Conservation (phyloP, 352 stramenopile species). For the Peronospora tabacina region DNA sequence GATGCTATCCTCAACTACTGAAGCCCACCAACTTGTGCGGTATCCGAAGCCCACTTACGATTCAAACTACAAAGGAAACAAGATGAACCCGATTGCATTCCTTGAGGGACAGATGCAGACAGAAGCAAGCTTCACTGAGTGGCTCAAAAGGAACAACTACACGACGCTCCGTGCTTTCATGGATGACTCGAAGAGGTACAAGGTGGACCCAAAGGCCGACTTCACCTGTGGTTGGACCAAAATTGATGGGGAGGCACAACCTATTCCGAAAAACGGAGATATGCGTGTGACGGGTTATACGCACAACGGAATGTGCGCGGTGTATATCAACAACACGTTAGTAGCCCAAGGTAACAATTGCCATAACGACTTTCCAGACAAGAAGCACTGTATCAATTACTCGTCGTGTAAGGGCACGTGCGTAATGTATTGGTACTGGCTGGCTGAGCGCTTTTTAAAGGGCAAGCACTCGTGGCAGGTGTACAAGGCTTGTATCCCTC, state of each 20-base stretch:
- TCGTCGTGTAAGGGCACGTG: slow-evolving; percentile 18
- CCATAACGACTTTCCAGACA: slow-evolving; percentile 23
- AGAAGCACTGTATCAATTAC: slow-evolving; percentile 23
- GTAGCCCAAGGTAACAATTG: slow-evolving; percentile 25
- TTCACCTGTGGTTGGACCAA: slow-evolving; percentile 32
- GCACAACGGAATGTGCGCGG: slow-evolving; percentile 32
- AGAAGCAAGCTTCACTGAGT: too few species aligned
- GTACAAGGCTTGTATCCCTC: slow-evolving; percentile 41
- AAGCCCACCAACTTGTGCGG: slow-evolving; percentile 36
- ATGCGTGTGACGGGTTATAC: slow-evolving; percentile 39
- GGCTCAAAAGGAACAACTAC: not conserved
- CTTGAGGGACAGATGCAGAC: slow-evolving; percentile 33
- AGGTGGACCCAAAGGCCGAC: slow-evolving; percentile 17
- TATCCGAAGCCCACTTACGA: slow-evolving; percentile 28
- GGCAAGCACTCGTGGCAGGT: slow-evolving; percentile 47
- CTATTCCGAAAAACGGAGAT: slow-evolving; percentile 20
- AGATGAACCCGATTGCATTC: slow-evolving; percentile 40
- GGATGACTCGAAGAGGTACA: slow-evolving; percentile 28
- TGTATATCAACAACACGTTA: slow-evolving; percentile 30
- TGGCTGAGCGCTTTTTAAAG: slow-evolving; percentile 30
- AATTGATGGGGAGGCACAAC: too few species aligned
- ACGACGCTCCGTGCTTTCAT: slow-evolving; percentile 38
- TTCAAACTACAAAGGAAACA: slow-evolving; percentile 21
- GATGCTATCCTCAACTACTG: slow-evolving; percentile 11
- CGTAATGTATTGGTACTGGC: not conserved